phyloP scores from a whole-genome alignment of 495 filamentous ascomycete species.

The Penicillium parvum region DNA sequence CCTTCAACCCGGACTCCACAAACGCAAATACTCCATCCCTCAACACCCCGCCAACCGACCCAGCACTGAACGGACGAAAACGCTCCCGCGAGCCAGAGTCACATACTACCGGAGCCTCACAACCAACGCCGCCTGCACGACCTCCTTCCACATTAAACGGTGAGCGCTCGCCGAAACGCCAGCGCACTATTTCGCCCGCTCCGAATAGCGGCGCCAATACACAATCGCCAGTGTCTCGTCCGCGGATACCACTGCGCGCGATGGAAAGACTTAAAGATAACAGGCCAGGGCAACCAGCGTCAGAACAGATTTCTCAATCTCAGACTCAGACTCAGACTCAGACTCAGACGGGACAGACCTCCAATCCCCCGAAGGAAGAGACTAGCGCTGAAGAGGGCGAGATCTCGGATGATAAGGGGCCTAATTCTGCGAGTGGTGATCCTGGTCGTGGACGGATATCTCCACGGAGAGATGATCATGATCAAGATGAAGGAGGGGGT shows the following conservation, averaged over 20 bases:
- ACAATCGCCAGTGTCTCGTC: constrained; percentile 5
- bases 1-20: constrained; percentile 4
- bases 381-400: constrained; percentile 24
- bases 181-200: constrained; percentile 29
- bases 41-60: constrained; percentile 17
- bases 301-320: no score
- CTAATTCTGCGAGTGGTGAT: background rate
- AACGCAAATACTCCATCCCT: constrained; percentile 7
- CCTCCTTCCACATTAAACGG: constrained; percentile 22
- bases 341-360: background rate
- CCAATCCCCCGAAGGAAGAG: constrained; percentile 4
- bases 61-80: constrained; percentile 32
- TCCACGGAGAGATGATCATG: constrained; percentile 11
- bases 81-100: constrained; percentile 43
- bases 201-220: constrained; percentile 1
- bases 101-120: constrained; percentile 6
- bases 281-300: background rate
- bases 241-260: constrained; percentile 21
- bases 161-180: constrained; percentile 39
- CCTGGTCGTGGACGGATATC: background rate
- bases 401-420: constrained; percentile 10
- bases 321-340: background rate
- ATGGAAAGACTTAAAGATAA: constrained; percentile 1
- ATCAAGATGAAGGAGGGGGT: constrained; percentile 36
- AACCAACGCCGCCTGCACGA: constrained; percentile 5